Conservation (phyloP, 352 stramenopile species). For the Globisporangium uncinulatum region DNA sequence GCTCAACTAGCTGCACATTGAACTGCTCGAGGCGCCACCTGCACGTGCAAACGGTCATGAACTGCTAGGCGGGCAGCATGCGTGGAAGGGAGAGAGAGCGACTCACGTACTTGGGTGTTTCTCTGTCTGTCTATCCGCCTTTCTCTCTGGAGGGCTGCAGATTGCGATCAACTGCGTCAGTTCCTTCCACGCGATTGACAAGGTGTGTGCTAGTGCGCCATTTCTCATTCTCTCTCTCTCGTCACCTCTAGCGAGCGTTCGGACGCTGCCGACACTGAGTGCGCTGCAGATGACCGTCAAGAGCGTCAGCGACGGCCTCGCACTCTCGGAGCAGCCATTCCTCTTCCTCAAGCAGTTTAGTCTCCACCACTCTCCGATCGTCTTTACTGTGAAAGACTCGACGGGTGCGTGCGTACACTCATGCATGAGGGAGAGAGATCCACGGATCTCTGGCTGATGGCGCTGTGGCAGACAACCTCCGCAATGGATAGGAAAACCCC, state of each 20-base stretch:
- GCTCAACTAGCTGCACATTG: slow-evolving; percentile 65
- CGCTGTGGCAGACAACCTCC: slow-evolving; percentile 5
- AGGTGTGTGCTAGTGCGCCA: slow-evolving; percentile 25
- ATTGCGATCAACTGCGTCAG: slow-evolving; percentile 56
- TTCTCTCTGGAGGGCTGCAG: slow-evolving; percentile 28
- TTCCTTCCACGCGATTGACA: slow-evolving; percentile 67
- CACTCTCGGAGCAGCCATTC: slow-evolving; percentile 58
- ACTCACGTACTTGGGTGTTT: not conserved
- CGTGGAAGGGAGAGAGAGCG: not conserved
- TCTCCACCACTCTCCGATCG: slow-evolving; percentile 59
- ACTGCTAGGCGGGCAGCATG: not conserved
- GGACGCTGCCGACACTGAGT: not conserved
- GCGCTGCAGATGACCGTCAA: slow-evolving; percentile 41
- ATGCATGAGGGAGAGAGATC: too few species aligned
- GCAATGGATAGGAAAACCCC: slow-evolving; percentile 32
- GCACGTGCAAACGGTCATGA: slow-evolving; percentile 23
- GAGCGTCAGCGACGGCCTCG: slow-evolving; percentile 41
- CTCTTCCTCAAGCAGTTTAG: slow-evolving; percentile 66
- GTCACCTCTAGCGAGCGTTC: too few species aligned
- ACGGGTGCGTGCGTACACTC: slow-evolving; percentile 5
- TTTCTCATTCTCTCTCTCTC: not conserved
- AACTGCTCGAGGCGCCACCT: slow-evolving; percentile 37
- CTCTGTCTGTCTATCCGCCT: too few species aligned
- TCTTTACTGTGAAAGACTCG: slow-evolving; percentile 47
- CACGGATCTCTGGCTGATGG: too few species aligned